Base-by-base conservation (phyloP, 331 rosid species). In the Dryas integrifolia region DNA sequence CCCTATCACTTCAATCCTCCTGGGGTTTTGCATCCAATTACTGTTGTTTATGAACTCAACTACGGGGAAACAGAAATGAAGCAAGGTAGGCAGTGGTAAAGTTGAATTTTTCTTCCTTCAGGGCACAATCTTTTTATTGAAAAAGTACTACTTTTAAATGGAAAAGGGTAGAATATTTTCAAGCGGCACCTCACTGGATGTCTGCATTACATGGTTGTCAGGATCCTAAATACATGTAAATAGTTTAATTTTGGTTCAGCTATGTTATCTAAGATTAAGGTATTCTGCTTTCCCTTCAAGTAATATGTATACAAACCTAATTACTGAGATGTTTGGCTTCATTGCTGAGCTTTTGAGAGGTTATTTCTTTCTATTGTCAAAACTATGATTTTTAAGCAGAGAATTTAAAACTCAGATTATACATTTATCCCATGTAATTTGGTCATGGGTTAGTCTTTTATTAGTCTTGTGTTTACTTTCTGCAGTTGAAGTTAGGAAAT, bases 41-140 rank as follows among this genome's bases (percentile, higher is more conserved):
- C 91, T 12, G 89, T 78, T 73, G 72, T 86, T 72, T 91, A 91
- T 78, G 98, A 94, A 81, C 84, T 86, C 76, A 82, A 80, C 75
- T 94, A 88, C 74, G 98, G 98, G 84, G 98, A 94, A 86, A 86
- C 96, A 79, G 98, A 94, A 85, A 76, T 86, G 87, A 91, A 89
- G 88, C 98, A 89, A 85, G 98, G 98, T 91, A 85, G 61, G 81
- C 70, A 75, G 58, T 30, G 9, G 21, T 69, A 62, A 61, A 52
- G 51, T 67, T 72, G 64, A 78, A 76, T n/a, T 11, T 69, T 43
- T 45, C 44, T 9, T 43, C 62, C 26, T 43, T 9, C 14, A 11
- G 14, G 24, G 43, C 8, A 71, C 18, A 71, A 44, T 57, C 6
- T 14, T 1, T 14, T 70, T 18, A 51, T 9, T 52, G 39, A 52